phyloP scores from a whole-genome alignment of 1,139 yeast genomes.

The Candida albicans region DNA sequence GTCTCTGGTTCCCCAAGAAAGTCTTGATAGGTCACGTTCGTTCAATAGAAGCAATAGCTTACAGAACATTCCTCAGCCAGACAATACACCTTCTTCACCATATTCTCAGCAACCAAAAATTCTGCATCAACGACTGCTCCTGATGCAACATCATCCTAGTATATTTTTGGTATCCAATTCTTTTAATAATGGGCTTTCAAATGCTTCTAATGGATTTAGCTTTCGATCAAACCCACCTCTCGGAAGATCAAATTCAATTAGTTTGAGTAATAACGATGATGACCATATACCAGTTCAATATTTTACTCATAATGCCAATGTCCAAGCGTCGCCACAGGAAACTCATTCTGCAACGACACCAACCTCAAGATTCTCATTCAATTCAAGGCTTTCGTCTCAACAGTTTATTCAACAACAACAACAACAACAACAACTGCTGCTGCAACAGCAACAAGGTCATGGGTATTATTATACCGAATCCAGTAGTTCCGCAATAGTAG shows the following conservation, averaged over 20 bases:
- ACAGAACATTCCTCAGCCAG: constrained; percentile 2
- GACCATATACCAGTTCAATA: constrained; percentile 18
- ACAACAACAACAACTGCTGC: constrained; percentile 2
- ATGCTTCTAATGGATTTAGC: constrained; percentile 5
- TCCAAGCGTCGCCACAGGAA: constrained; percentile 5
- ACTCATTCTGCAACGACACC: constrained; percentile 9
- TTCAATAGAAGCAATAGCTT: constrained; percentile 2
- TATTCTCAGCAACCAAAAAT: background rate
- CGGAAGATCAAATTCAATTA: constrained; percentile 15
- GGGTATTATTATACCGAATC: constrained; percentile 21
- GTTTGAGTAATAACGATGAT: constrained; percentile 11
- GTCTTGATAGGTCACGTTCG: constrained; percentile 9
- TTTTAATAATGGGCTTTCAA: constrained; percentile 2
- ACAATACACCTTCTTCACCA: background rate
- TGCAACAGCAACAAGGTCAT: background rate
- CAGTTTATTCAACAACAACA: constrained; percentile 5
- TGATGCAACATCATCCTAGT: constrained; percentile 2
- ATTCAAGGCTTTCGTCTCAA: constrained; percentile 6
- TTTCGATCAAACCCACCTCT: constrained; percentile 5
- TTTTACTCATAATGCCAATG: constrained; percentile 7
- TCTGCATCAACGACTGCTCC: constrained; percentile 6
- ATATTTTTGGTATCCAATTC: background rate
- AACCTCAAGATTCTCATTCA: constrained; percentile 9
- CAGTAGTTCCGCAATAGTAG: constrained; percentile 42
- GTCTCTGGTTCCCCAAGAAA: constrained; percentile 7